Evolutionary conservation across 148 eudicot genomes (phyloP), one percentile per base, ranked within the genome.

Genomic region (Amaranthus palmeri): DNA sequence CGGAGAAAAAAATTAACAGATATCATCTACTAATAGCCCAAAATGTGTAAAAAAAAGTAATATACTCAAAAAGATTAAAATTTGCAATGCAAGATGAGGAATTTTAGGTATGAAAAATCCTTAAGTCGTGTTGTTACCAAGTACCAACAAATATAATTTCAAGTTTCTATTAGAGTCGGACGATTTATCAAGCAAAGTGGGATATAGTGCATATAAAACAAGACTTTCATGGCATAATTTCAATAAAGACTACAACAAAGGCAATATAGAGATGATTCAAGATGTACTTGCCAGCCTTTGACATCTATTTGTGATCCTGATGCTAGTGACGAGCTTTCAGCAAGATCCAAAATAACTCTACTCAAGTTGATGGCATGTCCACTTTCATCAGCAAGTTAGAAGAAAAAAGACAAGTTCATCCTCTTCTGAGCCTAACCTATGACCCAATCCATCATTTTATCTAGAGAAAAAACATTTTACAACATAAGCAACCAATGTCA

Each of bases 361-460:
- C 84, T 86, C 78, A 88, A 57, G 77, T 77, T 83, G 57, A 92
- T 77, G 77, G 87, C 81, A 71, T 84, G 80, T 71, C 88, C 89
- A 62, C 80, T 86, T 84, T 92, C 99, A 86, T 95, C 96, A 63
- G 93, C 99, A 77, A 95, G 76, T 75, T 95, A 95, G 78, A 95
- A 92, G 85, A 95, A 95, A 69, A 92, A 81, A 82, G 92, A 43
- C 79, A 86, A 67, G 70, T 71, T 58, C 70, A 65, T 86, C 96
- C 67, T 80, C 90, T 70, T 75, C 72, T 56, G 70, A 70, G 76
- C 81, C 75, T 61, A 74, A 74, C 70, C 90, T 84, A 80, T 52
- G 48, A 77, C 65, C 47, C 70, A 79, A 65, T 25, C 36, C 54
- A 67, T 11, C 45, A 56, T 57, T 2, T 8, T 11, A 58, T 51